Percentiles rank a stretch among this genome's conserved stretches.
Evolutionary conservation across 2,329 filamentous ascomycete species (phyloP).

Genomic region (Neopestalotiopsis clavispora): DNA sequence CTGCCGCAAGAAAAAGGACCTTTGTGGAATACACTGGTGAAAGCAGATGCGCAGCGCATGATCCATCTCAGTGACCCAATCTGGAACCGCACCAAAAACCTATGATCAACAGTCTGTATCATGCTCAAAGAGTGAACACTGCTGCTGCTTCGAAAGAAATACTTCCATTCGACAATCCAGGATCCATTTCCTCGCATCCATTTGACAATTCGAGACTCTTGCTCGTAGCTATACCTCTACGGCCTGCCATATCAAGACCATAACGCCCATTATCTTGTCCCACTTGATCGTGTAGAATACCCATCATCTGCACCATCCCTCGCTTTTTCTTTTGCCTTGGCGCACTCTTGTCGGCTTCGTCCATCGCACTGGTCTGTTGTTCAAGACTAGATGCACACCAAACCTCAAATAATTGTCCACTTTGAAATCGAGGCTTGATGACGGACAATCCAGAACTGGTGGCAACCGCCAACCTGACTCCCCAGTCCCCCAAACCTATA

Average conservation of each 20-base stretch:
- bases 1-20: not conserved
- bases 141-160: not conserved
- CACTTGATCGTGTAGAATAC: not conserved
- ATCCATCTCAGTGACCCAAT: not conserved
- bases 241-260: not conserved
- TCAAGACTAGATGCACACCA: not conserved
- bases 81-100: not conserved
- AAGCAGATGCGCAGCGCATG: not conserved
- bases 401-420: not conserved
- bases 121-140: constrained; percentile 12
- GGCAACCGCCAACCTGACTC: constrained; percentile 58
- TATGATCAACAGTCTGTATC: constrained; percentile 3
- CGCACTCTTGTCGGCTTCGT: not conserved
- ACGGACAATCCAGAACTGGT: constrained; percentile 51
- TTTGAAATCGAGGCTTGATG: constrained; percentile 42
- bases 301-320: constrained; percentile 9
- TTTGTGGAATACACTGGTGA: not conserved
- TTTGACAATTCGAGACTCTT: constrained; percentile 7
- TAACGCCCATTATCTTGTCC: not conserved
- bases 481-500: constrained; percentile 54
- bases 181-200: not conserved
- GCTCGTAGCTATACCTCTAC: not conserved
- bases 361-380: constrained; percentile 6
- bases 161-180: not conserved
- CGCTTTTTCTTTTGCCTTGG: not conserved